These are phyloP conservation scores for Novakomyces olei DNA, from an alignment of 805 yeast species.

Conservation along the genomic window DNA sequence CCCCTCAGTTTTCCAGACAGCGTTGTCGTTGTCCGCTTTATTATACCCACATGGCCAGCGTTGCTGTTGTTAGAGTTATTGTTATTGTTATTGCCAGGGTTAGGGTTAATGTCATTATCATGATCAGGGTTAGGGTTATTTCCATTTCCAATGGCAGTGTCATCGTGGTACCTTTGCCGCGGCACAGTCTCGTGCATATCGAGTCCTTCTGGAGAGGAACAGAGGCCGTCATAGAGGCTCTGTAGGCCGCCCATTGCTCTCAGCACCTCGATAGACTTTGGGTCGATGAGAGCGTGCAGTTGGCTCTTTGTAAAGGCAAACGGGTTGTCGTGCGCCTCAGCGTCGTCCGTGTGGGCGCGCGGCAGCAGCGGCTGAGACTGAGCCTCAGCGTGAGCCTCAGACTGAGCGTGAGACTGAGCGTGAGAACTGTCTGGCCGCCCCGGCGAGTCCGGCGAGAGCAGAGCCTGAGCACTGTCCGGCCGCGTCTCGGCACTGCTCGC, in stretches of 20 bases:
- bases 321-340: too few species aligned
- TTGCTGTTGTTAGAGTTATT: neutral
- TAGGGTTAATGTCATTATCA: neutral
- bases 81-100: neutral
- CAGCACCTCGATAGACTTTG: conserved; percentile 18
- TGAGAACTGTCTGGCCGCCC: too few species aligned
- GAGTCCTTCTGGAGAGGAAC: conserved; percentile 14
- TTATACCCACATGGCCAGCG: neutral
- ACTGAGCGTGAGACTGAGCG: too few species aligned
- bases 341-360: neutral
- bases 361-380: conserved; percentile 1
- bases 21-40: neutral
- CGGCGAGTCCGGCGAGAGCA: too few species aligned
- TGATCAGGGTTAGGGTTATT: conserved; percentile 1
- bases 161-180: neutral
- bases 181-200: conserved; percentile 9
- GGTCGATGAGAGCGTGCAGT: conserved; percentile 14
- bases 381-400: neutral
- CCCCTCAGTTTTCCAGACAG: conserved; percentile 7
- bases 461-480: too few species aligned
- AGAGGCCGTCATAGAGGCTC: conserved; percentile 14
- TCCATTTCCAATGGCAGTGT: neutral
- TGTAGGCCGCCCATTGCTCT: conserved; percentile 19
- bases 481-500: neutral
- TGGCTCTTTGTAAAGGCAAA: conserved; percentile 11